phyloP scores from a whole-genome alignment of 2,329 filamentous ascomycete genomes.

The Ophiosphaerella narmari region DNA sequence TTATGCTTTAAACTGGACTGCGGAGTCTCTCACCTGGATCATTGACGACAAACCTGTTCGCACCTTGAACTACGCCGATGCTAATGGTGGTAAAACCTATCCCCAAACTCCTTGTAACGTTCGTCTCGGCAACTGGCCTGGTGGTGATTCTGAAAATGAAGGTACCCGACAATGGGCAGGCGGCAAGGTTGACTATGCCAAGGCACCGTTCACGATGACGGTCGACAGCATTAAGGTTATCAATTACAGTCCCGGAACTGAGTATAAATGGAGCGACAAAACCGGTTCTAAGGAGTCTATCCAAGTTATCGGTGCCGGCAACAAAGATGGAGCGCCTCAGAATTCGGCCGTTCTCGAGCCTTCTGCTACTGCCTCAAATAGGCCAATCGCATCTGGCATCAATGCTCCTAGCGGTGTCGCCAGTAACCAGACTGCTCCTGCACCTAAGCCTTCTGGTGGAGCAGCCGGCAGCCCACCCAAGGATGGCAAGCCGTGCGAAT shows the following conservation, averaged over 20 bases:
- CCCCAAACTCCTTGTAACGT: constrained; percentile 77
- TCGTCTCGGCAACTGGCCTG: constrained; percentile 53
- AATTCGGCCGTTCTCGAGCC: constrained; percentile 29
- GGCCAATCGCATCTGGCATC: constrained; percentile 29
- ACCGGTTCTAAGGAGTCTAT: constrained; percentile 56
- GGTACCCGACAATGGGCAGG: constrained; percentile 72
- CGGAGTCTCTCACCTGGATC: constrained; percentile 67
- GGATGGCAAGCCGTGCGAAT: constrained; percentile 22
- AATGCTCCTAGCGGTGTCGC: constrained; percentile 23
- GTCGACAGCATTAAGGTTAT: constrained; percentile 57
- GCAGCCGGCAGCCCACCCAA: constrained; percentile 8
- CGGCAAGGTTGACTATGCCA: constrained; percentile 56
- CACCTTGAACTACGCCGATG: constrained; percentile 63
- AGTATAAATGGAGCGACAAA: constrained; percentile 57
- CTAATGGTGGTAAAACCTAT: constrained; percentile 64
- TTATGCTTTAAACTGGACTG: constrained; percentile 75
- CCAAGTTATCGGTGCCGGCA: constrained; percentile 46
- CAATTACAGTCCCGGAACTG: constrained; percentile 57
- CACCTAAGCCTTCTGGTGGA: constrained; percentile 11
- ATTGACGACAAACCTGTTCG: constrained; percentile 71
- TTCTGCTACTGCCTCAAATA: constrained; percentile 34
- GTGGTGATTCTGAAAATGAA: constrained; percentile 53
- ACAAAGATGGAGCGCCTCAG: constrained; percentile 36
- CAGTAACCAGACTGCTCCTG: constrained; percentile 7
- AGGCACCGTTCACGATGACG: constrained; percentile 58